Evolutionary conservation across 140 eudicot species (phyloP), one percentile per base, ranked within the genome.

Genomic region (Cichorium intybus): DNA sequence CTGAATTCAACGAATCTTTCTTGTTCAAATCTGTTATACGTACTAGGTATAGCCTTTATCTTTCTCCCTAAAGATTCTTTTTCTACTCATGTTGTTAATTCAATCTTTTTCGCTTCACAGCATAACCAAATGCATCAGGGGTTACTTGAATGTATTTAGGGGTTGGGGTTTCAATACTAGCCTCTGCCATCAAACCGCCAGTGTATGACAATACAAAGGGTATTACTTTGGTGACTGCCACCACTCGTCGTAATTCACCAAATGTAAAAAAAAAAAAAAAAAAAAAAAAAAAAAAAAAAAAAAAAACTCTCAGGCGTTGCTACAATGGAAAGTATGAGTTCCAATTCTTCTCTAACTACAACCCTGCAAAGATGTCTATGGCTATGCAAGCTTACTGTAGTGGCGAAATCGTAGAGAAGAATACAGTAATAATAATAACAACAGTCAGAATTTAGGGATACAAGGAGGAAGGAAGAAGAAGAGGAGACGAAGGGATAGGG

Each of bases 171-270:
- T n/a, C n/a, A n/a, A n/a, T n/a, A n/a, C n/a, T n/a, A n/a, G n/a
- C n/a, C n/a, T n/a, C n/a, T n/a, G n/a, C n/a, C n/a, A n/a, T n/a
- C n/a, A 87, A 87, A 66, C 95, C 95, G 9, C 92, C 95, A 10
- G 88, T 87, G n/a, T 87, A 87, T 79, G 95, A 87, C 70, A 87
- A 87, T 60, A 74, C 88, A 45, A 79, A 50, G 75, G 95, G 95
- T 33, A 79, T 87, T 67, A 82, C 77, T 41, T 73, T 87, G 71
- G 92, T 87, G 74, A 84, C 95, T 27, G 95, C 95, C 57, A 75
- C 92, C 24, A 87, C 95, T 35, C 87, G 95, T 59, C 88, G 95
- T 60, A 87, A 87, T 68, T 87, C 95, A 70, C 95, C 95, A 45
- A 87, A 84, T 74, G 95, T 87, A 79, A 79, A 77, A 20, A n/a